Evolutionary conservation across 306 rosid genomes (phyloP), one percentile per base, ranked within the genome.

Genomic region (Gillenia trifoliata): DNA sequence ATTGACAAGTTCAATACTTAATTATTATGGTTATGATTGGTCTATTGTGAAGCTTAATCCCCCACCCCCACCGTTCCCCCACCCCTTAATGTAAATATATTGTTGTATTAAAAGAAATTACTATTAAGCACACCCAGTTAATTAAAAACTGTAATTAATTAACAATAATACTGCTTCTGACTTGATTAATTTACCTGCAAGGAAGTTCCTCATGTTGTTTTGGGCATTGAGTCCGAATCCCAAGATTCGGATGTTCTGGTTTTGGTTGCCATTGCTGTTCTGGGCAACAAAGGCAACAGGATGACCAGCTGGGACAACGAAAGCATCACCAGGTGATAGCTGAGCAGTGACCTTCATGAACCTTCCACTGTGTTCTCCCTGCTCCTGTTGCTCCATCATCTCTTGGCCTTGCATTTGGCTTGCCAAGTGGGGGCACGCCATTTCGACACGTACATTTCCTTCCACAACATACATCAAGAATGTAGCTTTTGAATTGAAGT

Each of bases 381-480:
- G 73, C 31, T 20, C 25, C 17, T 61, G 69, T 25, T 55, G 36
- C 16, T 56, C 72, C 28, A 26, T 52, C 31, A 43, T 34, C 15
- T 49, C 36, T 13, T 63, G 69, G 9, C 72, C 19, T 1, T 43
- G 50, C 50, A 43, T 59, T 47, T 70, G 80, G 66, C 67, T 70
- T 19, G 83, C 47, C 19, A 86, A 5, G 73, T 77, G 79, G 43
- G 86, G 85, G 63, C 88, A 81, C 0, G 70, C 90, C 84, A 86
- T 86, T 50, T 86, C 90, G n/a, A 76, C 31, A 1, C 68, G 60
- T 38, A 86, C 90, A 6, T 1, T 40, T 63, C 90, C 90, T 71
- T 81, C 84, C 63, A 76, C 75, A 23, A 86, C 83, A 26, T 43
- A 36, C 11, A 36, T 63, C 31, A 84, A 49, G 5, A 76, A 19